Conservation (phyloP, 2,329 filamentous ascomycete species). For the Talaromyces sp. region DNA sequence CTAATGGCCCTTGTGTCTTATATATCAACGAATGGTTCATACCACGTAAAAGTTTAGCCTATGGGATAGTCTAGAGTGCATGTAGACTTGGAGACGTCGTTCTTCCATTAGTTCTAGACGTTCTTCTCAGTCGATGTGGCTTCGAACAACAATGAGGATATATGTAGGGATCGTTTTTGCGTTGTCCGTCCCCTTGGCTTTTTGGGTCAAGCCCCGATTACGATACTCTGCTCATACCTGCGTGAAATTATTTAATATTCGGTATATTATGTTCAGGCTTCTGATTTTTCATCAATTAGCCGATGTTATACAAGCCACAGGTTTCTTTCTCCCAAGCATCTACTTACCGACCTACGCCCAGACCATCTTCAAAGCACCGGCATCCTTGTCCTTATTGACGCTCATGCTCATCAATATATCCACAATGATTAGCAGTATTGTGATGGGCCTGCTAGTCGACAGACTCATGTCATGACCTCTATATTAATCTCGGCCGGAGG, state of each 20-base stretch:
- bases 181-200: background rate
- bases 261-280: background rate
- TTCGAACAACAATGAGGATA: background rate
- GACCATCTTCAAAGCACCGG: conserved; percentile 23
- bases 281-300: conserved; percentile 39
- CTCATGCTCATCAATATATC: conserved; percentile 32
- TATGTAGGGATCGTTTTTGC: background rate
- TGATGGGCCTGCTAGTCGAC: conserved; percentile 46
- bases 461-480: conserved; percentile 41
- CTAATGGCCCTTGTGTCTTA: conserved; percentile 30
- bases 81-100: background rate
- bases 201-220: background rate
- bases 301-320: conserved; percentile 35
- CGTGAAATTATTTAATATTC: background rate
- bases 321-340: conserved; percentile 37
- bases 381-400: conserved; percentile 27
- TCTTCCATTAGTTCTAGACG: background rate
- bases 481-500: conserved; percentile 46
- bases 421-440: conserved; percentile 35
- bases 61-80: background rate
- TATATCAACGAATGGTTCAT: conserved; percentile 58
- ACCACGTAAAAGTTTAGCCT: conserved; percentile 51
- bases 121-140: background rate
- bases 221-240: background rate
- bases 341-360: conserved; percentile 34